A percentile compares a stretch with the other conserved stretches of the same genome.
phyloP scores from a whole-genome alignment of 164 flowering plant species.

The Stephania yunnanensis region DNA sequence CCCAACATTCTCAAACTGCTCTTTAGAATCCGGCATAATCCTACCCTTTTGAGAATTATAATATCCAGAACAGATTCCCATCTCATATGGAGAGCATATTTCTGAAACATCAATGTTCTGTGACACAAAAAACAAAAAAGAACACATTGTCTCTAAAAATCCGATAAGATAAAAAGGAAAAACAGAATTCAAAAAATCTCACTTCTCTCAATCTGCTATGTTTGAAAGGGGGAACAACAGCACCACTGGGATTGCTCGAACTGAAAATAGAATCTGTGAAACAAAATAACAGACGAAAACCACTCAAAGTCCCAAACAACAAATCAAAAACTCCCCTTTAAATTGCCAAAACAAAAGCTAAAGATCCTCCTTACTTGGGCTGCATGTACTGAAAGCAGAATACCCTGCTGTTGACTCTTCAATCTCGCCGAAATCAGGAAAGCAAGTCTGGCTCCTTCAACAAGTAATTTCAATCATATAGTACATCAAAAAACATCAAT shows the following conservation, averaged over 20 bases:
- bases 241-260: background rate
- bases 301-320: background rate
- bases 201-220: background rate
- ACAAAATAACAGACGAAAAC: background rate
- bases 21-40: slow-evolving; percentile 19
- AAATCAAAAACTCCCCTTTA: background rate
- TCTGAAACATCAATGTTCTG: background rate
- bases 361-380: background rate
- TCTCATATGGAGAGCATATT: background rate
- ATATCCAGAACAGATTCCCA: background rate
- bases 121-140: background rate
- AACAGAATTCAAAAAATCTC: background rate
- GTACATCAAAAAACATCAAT: background rate
- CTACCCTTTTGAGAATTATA: background rate
- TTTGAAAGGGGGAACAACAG: background rate
- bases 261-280: background rate
- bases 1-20: slow-evolving; percentile 63
- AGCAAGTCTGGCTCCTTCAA: background rate
- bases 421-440: background rate
- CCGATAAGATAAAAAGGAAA: background rate
- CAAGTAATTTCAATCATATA: background rate
- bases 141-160: background rate
- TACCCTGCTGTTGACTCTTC: background rate
- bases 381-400: background rate
- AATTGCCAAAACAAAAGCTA: background rate